Percentiles rank a stretch among this genome's conserved stretches.
Evolutionary conservation across 2,329 filamentous ascomycete species (phyloP).

Genomic region (Aspergillus sclerotialis): DNA sequence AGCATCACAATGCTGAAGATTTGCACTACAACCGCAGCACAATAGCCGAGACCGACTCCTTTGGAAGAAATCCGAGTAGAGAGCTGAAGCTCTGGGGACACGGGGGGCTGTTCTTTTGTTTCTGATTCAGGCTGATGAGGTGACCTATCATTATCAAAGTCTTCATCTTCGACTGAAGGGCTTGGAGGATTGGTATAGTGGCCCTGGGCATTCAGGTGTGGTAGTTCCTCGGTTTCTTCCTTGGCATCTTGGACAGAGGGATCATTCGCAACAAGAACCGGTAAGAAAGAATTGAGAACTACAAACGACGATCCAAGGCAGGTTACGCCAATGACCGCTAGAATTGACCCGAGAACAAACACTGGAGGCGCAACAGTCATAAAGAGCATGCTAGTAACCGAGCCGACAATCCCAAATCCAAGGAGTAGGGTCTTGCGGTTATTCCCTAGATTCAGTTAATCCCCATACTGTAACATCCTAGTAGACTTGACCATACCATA

Average conservation of each 20-base stretch:
- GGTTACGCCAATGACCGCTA: slow-evolving; percentile 81
- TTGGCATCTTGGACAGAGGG: slow-evolving; percentile 41
- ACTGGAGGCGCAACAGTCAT: slow-evolving; percentile 67
- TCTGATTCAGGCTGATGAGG: slow-evolving; percentile 2
- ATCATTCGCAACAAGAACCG: slow-evolving; percentile 77
- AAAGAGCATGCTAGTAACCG: slow-evolving; percentile 77
- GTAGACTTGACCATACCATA: slow-evolving; percentile 57
- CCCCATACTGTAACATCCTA: background rate
- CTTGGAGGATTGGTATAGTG: slow-evolving; percentile 12
- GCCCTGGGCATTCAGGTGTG: slow-evolving; percentile 11
- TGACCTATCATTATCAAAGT: slow-evolving; percentile 12
- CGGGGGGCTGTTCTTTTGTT: slow-evolving; percentile 5
- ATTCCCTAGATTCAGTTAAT: slow-evolving; percentile 15
- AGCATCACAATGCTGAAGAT: slow-evolving; percentile 70
- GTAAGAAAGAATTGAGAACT: slow-evolving; percentile 83
- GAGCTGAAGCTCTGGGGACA: slow-evolving; percentile 64
- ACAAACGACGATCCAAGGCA: slow-evolving; percentile 89
- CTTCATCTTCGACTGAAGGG: slow-evolving; percentile 14
- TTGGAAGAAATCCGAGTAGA: slow-evolving; percentile 83
- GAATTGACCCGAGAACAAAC: slow-evolving; percentile 69
- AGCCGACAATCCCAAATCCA: slow-evolving; percentile 70
- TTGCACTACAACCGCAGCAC: slow-evolving; percentile 74
- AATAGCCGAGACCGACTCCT: slow-evolving; percentile 84
- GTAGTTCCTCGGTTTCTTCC: slow-evolving; percentile 17
- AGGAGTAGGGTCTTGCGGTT: slow-evolving; percentile 77